These are phyloP conservation scores for Nicotiana noctiflora DNA, from an alignment of 257 asterid genomes.

Conservation along the genomic window DNA sequence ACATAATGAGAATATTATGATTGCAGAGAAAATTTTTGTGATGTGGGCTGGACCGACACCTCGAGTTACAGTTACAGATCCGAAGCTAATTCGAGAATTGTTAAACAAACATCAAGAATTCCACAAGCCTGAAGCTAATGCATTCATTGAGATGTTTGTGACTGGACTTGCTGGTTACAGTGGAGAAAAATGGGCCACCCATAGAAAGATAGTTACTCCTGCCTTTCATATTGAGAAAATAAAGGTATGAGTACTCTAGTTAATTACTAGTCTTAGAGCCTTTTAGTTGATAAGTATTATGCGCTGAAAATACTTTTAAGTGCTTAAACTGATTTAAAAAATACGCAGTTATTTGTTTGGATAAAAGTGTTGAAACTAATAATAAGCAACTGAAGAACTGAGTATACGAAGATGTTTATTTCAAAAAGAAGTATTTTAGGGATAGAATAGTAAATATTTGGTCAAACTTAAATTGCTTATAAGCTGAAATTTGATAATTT, in stretches of 20 bases:
- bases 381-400: too few species aligned
- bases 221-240: conserved; percentile 32
- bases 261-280: too few species aligned
- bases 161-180: conserved; percentile 24
- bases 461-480: too few species aligned
- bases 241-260: conserved; percentile 6
- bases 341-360: too few species aligned
- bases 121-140: background rate
- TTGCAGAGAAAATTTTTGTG: background rate
- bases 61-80: conserved; percentile 19
- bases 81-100: conserved; percentile 12
- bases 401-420: too few species aligned
- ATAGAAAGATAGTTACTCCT: conserved; percentile 25
- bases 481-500: too few species aligned
- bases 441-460: too few species aligned
- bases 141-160: conserved; percentile 15
- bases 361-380: too few species aligned
- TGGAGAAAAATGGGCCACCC: conserved; percentile 24
- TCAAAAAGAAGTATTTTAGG: too few species aligned
- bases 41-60: background rate
- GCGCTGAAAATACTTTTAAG: too few species aligned
- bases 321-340: too few species aligned
- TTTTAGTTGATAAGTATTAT: too few species aligned
- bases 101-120: conserved; percentile 9
- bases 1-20: background rate